These are phyloP conservation scores for Leishmania lainsoni DNA, from an alignment of 208 protist species.

Conservation along the genomic window DNA sequence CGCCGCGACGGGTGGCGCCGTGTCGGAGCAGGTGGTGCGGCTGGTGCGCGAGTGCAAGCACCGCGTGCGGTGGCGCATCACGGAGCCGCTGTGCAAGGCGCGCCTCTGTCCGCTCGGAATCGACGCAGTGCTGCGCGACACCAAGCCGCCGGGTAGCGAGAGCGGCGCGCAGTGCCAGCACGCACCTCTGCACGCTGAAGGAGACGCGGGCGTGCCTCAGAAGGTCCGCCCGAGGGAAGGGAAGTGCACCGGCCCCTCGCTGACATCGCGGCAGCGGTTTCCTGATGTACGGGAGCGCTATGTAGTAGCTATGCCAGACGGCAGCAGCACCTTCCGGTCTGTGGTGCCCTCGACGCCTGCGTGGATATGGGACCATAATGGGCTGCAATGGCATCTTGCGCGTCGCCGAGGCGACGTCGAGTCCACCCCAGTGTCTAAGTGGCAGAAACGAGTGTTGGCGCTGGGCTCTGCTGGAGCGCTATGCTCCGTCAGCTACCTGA, in stretches of 20 bases:
- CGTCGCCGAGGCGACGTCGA: not conserved
- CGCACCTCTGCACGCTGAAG: too few relatives aligned
- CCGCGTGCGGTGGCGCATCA: not conserved
- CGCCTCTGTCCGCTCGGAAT: conserved; percentile 8
- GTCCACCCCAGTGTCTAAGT: not conserved
- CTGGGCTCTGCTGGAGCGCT: conserved; percentile 15
- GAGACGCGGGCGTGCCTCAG: not conserved
- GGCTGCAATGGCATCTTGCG: conserved; percentile 13
- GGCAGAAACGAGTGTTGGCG: not conserved
- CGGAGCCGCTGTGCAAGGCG: not conserved
- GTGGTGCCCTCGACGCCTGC: conserved; percentile 7
- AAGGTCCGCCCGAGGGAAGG: not conserved
- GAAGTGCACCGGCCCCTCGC: not conserved
- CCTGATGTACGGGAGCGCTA: not conserved
- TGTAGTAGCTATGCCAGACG: not conserved
- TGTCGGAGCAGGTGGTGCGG: conserved; percentile 24
- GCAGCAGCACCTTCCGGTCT: not conserved
- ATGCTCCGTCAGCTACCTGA: not conserved
- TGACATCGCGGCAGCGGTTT: not conserved
- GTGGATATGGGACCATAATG: conserved; percentile 11
- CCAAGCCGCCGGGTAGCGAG: not conserved
- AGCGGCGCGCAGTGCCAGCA: not conserved
- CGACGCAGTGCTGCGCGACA: not conserved
- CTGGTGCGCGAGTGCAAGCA: conserved; percentile 21
- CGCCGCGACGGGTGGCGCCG: conserved; percentile 11